Percentiles rank a stretch among this genome's conserved stretches.
phyloP scores from a whole-genome alignment of 345 rosid genomes.

The Heritiera littoralis region DNA sequence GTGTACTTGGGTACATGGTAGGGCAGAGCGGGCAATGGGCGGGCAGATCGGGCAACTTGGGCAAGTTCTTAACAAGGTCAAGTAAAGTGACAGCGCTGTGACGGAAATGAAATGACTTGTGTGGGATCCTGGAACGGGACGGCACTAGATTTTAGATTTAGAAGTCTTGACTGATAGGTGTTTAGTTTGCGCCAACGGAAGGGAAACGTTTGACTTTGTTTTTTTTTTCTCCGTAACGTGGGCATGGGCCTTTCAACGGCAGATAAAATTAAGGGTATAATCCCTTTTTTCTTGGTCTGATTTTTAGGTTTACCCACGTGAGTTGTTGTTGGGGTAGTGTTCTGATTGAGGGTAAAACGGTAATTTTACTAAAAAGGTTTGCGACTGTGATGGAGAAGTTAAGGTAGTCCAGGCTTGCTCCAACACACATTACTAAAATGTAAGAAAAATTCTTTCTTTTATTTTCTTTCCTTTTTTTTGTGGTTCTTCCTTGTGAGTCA shows the following conservation, averaged over 20 bases:
- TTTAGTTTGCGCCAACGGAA: not conserved
- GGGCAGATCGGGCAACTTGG: conserved; percentile 50
- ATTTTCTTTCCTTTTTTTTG: too few species aligned
- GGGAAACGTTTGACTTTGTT: conserved; percentile 27
- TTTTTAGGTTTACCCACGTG: not conserved
- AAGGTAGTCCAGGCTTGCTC: conserved; percentile 46
- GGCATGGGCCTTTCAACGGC: conserved; percentile 1
- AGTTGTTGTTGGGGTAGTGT: not conserved
- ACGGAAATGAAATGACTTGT: conserved; percentile 24
- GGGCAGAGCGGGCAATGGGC: conserved; percentile 52
- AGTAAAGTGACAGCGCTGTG: conserved; percentile 39
- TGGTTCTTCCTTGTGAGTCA: too few species aligned
- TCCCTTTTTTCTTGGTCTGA: not conserved
- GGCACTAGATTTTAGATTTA: not conserved
- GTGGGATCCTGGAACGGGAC: conserved; percentile 14
- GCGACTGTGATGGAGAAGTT: conserved; percentile 37
- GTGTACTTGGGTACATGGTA: conserved; percentile 36
- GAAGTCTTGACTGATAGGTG: conserved; percentile 26
- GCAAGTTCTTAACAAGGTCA: not conserved
- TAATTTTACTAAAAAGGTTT: not conserved
- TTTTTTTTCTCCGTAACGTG: not conserved
- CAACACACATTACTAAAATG: conserved; percentile 30
- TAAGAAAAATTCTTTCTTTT: not conserved
- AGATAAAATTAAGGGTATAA: not conserved
- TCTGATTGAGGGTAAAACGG: not conserved